Base-by-base conservation (phyloP, 805 yeast species). In the Wickerhamiella siamensis region DNA sequence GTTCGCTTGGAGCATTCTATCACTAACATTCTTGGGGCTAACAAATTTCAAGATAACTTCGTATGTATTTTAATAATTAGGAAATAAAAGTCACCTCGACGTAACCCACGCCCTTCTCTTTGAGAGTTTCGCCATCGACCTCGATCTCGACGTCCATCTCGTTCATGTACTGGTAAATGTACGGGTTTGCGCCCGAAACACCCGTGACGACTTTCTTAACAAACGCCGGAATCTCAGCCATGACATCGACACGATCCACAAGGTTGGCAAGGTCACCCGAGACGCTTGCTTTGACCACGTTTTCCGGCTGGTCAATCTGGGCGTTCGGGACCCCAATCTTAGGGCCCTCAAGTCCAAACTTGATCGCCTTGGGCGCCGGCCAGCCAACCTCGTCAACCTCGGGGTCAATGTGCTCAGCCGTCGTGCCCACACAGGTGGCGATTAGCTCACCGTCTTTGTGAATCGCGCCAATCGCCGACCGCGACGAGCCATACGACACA, bases 131-230 rank as follows among this genome's bases (percentile, higher is more conserved):
- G 24, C 67, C 69, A 42, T 62, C 72, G 27, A 62, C 60, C 37
- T 46, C 46, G 41, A 65, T 53, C 48, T 62, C 67, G 46, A 82
- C 64, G 5, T 65, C 60, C 56, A 78, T 64, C 42, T 72, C 70
- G 58, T 83, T 79, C 59, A 79, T 73, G 65, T 75, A 91, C 66
- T 91, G 97, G 64, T 87, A 91, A 55, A 91, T 88, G 66, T 74
- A 88, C n/a, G 98, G 98, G 59, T 80, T 83, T 21, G 97, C 79
- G 39, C 97, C 98, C 14, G 91, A 91, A 42, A 88, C 93, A 44
- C 94, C 95, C 47, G 87, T 76, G 36, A 83, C 97, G 45, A 91
- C 81, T 53, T 78, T 81, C 65, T 88, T 91, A 51, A 91, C 94
- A 62, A 91, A 86, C 48, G 75, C 78, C 21, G 98, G 98, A 45